Conservation (phyloP, 257 asterid species). For the Solanum habrochaites region DNA sequence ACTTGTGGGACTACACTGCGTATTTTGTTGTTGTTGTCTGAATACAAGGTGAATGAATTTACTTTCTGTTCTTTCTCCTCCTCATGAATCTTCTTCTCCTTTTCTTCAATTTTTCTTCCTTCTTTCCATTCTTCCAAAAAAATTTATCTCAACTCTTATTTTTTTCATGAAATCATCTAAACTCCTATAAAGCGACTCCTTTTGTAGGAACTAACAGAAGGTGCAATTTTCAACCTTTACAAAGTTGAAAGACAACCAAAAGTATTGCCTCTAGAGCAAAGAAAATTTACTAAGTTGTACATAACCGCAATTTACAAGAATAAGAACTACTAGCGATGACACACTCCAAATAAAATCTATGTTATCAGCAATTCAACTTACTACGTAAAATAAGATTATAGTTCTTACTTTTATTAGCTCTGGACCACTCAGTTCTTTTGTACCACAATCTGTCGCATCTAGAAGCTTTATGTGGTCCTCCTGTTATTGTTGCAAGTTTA, state of each 20-base stretch:
- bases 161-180: background rate
- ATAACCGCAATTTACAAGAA: background rate
- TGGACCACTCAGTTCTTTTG: conserved; percentile 43
- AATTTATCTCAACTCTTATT: background rate
- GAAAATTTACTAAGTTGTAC: background rate
- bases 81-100: background rate
- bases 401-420: conserved; percentile 47
- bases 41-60: background rate
- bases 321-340: background rate
- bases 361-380: background rate
- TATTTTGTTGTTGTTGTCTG: background rate
- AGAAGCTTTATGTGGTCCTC: conserved; percentile 50
- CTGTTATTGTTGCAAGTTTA: conserved; percentile 26
- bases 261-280: background rate
- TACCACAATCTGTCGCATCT: conserved; percentile 24
- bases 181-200: background rate
- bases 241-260: background rate
- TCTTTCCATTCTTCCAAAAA: background rate
- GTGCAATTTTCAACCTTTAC: background rate
- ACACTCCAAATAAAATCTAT: background rate
- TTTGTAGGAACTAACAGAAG: background rate
- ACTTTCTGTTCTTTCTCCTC: background rate
- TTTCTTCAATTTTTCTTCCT: background rate
- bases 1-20: background rate
- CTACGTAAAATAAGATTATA: background rate